Conservation (phyloP, 768 basidiomycete genomes). For the Clitopilus passeckerianus region DNA sequence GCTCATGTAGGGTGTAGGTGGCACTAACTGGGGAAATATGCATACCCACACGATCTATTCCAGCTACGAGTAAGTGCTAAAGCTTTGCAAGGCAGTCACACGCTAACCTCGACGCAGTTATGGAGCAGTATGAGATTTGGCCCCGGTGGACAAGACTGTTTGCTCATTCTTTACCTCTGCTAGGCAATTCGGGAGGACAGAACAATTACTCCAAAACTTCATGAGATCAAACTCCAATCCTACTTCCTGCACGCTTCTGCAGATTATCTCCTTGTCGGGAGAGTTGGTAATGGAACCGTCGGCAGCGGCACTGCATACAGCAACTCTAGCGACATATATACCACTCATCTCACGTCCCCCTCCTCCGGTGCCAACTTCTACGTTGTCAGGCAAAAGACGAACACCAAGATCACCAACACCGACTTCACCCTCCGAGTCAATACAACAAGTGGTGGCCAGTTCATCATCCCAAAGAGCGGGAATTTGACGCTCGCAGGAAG, state of each 20-base stretch:
- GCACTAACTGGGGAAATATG: slow-evolving; percentile 34
- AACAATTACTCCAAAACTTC: slow-evolving; percentile 47
- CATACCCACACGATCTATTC: slow-evolving; percentile 31
- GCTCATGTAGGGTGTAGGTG: slow-evolving; percentile 13
- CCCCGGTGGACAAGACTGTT: not conserved
- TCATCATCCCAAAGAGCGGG: slow-evolving; percentile 30
- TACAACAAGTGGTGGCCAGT: slow-evolving; percentile 40
- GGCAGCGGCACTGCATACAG: slow-evolving; percentile 30
- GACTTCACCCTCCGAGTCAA: slow-evolving; percentile 35
- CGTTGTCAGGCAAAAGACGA: slow-evolving; percentile 46
- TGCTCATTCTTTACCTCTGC: not conserved
- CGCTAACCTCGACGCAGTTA: slow-evolving; percentile 11
- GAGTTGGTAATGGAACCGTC: slow-evolving; percentile 48
- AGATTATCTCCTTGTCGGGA: slow-evolving; percentile 60
- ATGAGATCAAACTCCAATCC: slow-evolving; percentile 60
- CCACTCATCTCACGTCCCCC: slow-evolving; percentile 50
- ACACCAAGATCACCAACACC: slow-evolving; percentile 44
- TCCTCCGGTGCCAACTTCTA: slow-evolving; percentile 51
- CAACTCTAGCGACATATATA: slow-evolving; percentile 36
- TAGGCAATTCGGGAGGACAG: slow-evolving; percentile 53
- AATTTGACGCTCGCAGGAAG: slow-evolving; percentile 54
- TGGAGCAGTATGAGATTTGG: slow-evolving; percentile 17
- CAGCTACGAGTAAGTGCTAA: slow-evolving; percentile 27
- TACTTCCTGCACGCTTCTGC: slow-evolving; percentile 64
- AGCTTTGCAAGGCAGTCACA: not conserved